Evolutionary conservation across 1,139 yeast genomes (phyloP).

Genomic region (Sugiyamaella paludigena): DNA sequence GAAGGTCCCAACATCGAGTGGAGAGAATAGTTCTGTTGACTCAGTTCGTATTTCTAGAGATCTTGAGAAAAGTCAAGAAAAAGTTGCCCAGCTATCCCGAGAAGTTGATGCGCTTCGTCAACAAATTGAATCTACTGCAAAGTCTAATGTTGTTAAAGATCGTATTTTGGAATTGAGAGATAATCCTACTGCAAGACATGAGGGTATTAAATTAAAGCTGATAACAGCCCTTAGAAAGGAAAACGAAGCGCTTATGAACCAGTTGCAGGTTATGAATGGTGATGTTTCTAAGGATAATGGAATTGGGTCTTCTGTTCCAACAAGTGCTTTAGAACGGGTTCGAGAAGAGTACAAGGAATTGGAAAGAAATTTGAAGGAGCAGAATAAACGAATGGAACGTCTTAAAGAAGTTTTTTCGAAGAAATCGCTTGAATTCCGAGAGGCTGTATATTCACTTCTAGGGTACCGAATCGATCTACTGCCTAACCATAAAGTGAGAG

Average conservation of each 20-base stretch:
- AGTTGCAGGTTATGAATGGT: conserved; percentile 21
- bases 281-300: conserved; percentile 13
- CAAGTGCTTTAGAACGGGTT: conserved; percentile 62
- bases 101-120: conserved; percentile 35
- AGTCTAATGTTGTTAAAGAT: conserved; percentile 39
- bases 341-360: conserved; percentile 53
- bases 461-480: conserved; percentile 76
- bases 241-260: conserved; percentile 52
- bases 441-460: conserved; percentile 63
- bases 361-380: conserved; percentile 50
- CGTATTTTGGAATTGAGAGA: conserved; percentile 62
- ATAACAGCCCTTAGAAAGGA: conserved; percentile 56
- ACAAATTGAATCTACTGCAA: conserved; percentile 14
- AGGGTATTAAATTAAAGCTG: conserved; percentile 55
- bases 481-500: conserved; percentile 63
- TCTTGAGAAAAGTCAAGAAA: conserved; percentile 25
- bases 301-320: conserved; percentile 46
- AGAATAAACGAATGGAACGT: conserved; percentile 57
- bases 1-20: conserved; percentile 16
- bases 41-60: conserved; percentile 36
- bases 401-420: conserved; percentile 63
- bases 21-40: conserved; percentile 25
- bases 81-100: conserved; percentile 25
- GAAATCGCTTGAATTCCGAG: conserved; percentile 71
- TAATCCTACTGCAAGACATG: conserved; percentile 68